These are phyloP conservation scores for Metschnikowia vanudenii DNA, from an alignment of 805 yeast genomes.

Conservation along the genomic window DNA sequence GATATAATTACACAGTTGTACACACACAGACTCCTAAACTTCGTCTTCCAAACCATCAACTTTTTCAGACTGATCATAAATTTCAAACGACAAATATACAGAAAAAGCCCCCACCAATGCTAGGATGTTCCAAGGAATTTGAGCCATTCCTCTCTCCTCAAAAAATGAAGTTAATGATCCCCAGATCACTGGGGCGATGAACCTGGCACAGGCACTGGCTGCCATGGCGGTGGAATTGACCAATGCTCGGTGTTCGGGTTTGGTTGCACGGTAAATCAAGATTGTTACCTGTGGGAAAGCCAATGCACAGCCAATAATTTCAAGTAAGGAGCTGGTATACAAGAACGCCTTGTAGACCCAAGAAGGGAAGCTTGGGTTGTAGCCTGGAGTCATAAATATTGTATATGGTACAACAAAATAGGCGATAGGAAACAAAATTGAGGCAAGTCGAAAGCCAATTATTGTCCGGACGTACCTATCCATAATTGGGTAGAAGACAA, in stretches of 20 bases:
- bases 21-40: background rate
- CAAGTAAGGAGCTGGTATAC: too few species aligned
- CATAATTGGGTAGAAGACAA: too few species aligned
- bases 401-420: too few species aligned
- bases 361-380: too few species aligned
- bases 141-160: conserved; percentile 25
- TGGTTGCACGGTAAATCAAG: conserved; percentile 48
- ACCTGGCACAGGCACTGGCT: conserved; percentile 53
- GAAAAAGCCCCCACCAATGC: conserved; percentile 21
- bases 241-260: conserved; percentile 54
- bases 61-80: conserved; percentile 18
- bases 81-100: conserved; percentile 11
- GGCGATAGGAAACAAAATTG: too few species aligned
- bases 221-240: conserved; percentile 60
- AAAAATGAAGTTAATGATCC: conserved; percentile 41
- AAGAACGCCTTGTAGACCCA: too few species aligned
- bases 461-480: too few species aligned
- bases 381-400: too few species aligned
- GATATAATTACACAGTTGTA: too few species aligned
- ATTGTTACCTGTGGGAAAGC: too few species aligned
- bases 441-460: too few species aligned
- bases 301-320: too few species aligned
- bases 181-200: conserved; percentile 56
- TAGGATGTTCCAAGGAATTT: conserved; percentile 33
- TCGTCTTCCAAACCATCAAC: conserved; percentile 1